These are phyloP conservation scores for Picochlorum sp. DNA, from an alignment of 139 green algal species.

Conservation along the genomic window DNA sequence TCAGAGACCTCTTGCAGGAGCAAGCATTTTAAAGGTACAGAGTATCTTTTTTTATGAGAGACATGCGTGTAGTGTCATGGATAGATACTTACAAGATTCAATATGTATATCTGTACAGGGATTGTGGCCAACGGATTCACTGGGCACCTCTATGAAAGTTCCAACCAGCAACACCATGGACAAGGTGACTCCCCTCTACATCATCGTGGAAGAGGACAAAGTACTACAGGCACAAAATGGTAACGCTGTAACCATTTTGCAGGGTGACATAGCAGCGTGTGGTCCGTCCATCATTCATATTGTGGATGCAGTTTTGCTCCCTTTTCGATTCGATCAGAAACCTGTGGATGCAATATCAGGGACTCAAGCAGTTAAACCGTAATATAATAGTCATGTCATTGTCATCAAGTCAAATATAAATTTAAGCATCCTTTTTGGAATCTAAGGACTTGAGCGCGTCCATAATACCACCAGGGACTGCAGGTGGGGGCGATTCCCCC, in stretches of 20 bases:
- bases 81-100: no score
- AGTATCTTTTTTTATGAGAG: no score
- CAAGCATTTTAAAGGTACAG: conserved; percentile 8
- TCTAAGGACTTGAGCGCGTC: no score
- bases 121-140: conserved; percentile 18
- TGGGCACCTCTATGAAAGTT: conserved; percentile 8
- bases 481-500: neutral
- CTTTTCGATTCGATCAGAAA: conserved; percentile 29
- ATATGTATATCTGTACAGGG: neutral
- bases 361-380: conserved; percentile 3
- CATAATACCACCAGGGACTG: no score
- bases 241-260: conserved; percentile 17
- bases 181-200: conserved; percentile 18
- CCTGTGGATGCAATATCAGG: conserved; percentile 24
- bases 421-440: no score
- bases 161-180: conserved; percentile 16
- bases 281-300: conserved; percentile 29
- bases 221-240: conserved; percentile 21
- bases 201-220: neutral
- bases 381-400: neutral
- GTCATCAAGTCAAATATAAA: no score
- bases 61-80: no score
- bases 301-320: conserved; percentile 31
- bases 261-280: conserved; percentile 25
- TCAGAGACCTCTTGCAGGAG: conserved; percentile 12